These are phyloP conservation scores for Suillus americanus DNA, from an alignment of 768 basidiomycete genomes.

Conservation along the genomic window DNA sequence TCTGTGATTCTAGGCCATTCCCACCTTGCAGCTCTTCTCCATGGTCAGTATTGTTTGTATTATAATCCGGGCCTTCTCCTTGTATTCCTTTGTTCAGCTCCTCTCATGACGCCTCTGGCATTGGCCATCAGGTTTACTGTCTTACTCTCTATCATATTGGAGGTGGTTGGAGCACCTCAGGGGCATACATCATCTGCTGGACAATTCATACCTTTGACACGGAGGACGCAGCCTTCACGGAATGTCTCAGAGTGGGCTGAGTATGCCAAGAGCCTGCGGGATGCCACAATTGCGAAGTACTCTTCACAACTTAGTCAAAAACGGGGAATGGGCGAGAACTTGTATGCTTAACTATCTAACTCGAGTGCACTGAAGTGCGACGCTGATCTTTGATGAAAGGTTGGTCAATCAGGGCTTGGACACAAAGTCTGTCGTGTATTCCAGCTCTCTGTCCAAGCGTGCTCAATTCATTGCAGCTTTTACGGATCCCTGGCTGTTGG, in stretches of 20 bases:
- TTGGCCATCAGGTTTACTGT: conserved; percentile 12
- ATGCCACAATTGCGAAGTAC: conserved; percentile 49
- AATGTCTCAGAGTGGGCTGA: conserved; percentile 21
- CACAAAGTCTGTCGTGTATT: conserved; percentile 44
- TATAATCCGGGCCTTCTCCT: conserved; percentile 11
- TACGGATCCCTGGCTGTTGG: conserved; percentile 40
- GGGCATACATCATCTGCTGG: conserved; percentile 13
- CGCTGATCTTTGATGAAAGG: conserved; percentile 30
- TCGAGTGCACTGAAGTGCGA: conserved; percentile 6
- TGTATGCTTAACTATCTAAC: conserved; percentile 31
- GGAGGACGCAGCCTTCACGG: conserved; percentile 12
- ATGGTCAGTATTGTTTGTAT: conserved; percentile 8
- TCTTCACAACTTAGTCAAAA: conserved; percentile 30
- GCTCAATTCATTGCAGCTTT: conserved; percentile 24
- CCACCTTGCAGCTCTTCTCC: conserved; percentile 7
- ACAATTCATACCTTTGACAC: conserved; percentile 23
- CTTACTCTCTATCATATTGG: conserved; percentile 13
- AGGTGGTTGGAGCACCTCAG: conserved; percentile 15
- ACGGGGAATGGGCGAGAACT: conserved; percentile 47
- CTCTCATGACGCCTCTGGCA: conserved; percentile 11
- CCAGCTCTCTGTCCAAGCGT: neutral
- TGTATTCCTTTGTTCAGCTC: conserved; percentile 8
- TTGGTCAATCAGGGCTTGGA: conserved; percentile 65
- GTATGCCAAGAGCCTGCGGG: conserved; percentile 48
- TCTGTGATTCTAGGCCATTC: conserved; percentile 12